Percentiles rank a stretch among this genome's conserved stretches.
Evolutionary conservation across 2,329 filamentous ascomycete species (phyloP).

Genomic region (Microdochium trichocladiopsis): DNA sequence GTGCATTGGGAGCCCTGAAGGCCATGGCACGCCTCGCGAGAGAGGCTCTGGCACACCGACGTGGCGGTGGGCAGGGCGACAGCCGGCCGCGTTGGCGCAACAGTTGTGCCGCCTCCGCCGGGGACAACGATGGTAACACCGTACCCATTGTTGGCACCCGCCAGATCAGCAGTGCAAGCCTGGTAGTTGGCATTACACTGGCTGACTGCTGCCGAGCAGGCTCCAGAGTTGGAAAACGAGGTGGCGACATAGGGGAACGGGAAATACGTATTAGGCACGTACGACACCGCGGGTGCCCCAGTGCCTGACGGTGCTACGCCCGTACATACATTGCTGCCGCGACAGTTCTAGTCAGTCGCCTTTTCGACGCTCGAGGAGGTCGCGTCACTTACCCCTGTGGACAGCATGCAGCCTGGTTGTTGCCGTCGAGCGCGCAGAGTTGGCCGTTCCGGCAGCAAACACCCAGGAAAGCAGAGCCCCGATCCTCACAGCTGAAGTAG

Average conservation of each 20-base stretch:
- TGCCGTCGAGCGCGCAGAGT: conserved; percentile 39
- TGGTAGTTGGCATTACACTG: conserved; percentile 48
- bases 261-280: conserved; percentile 51
- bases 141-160: conserved; percentile 29
- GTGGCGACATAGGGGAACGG: conserved; percentile 52
- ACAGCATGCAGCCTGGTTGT: conserved; percentile 45
- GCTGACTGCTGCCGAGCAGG: conserved; percentile 42
- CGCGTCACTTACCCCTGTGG: conserved; percentile 35
- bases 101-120: conserved; percentile 44
- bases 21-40: conserved; percentile 41
- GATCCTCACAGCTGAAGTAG: conserved; percentile 42
- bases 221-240: conserved; percentile 40
- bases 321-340: conserved; percentile 44
- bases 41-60: conserved; percentile 48
- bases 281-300: conserved; percentile 33
- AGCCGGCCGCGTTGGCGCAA: conserved; percentile 30
- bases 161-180: conserved; percentile 43
- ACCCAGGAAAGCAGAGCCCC: conserved; percentile 37
- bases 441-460: conserved; percentile 46
- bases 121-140: conserved; percentile 51
- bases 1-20: conserved; percentile 33
- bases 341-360: background rate
- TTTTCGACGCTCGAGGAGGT: background rate
- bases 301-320: conserved; percentile 37
- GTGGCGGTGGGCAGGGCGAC: conserved; percentile 39